A percentile compares a stretch with the other conserved stretches of the same genome.
phyloP scores from a whole-genome alignment of 805 yeast species.

The Alloascoidea hylecoeti region DNA sequence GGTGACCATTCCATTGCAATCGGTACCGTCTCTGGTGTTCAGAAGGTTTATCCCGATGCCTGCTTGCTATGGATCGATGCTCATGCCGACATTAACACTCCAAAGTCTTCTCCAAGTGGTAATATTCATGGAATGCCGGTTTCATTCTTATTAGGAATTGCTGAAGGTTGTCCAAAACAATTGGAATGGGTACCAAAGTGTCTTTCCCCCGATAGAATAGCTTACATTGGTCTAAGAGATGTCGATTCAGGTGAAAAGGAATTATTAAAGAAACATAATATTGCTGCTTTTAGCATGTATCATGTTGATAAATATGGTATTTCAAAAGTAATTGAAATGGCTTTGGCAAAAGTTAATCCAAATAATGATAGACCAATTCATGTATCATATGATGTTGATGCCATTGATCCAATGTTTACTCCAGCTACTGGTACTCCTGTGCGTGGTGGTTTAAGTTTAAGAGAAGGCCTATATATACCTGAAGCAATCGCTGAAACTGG shows the following conservation, averaged over 20 bases:
- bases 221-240: constrained; percentile 90
- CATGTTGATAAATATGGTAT: constrained; percentile 93
- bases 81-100: constrained; percentile 93
- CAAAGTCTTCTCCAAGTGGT: constrained; percentile 71
- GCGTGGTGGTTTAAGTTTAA: constrained; percentile 85
- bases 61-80: constrained; percentile 96
- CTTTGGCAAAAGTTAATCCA: constrained; percentile 67
- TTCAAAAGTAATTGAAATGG: constrained; percentile 84
- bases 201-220: constrained; percentile 57
- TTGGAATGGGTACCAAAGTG: constrained; percentile 69
- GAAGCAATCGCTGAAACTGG: constrained; percentile 90
- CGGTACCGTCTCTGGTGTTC: constrained; percentile 79
- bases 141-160: constrained; percentile 73
- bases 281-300: constrained; percentile 87
- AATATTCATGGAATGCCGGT: constrained; percentile 96
- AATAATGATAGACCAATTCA: constrained; percentile 64
- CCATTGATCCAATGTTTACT: constrained; percentile 85
- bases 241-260: constrained; percentile 78
- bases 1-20: constrained; percentile 97
- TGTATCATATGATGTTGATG: constrained; percentile 91
- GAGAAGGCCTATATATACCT: constrained; percentile 88
- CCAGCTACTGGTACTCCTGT: constrained; percentile 98
- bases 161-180: constrained; percentile 51
- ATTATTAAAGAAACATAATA: constrained; percentile 54
- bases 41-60: constrained; percentile 70